Evolutionary conservation across 805 yeast species (phyloP), one percentile per base, ranked within the genome.

Genomic region (Barnettozyma pratensis): DNA sequence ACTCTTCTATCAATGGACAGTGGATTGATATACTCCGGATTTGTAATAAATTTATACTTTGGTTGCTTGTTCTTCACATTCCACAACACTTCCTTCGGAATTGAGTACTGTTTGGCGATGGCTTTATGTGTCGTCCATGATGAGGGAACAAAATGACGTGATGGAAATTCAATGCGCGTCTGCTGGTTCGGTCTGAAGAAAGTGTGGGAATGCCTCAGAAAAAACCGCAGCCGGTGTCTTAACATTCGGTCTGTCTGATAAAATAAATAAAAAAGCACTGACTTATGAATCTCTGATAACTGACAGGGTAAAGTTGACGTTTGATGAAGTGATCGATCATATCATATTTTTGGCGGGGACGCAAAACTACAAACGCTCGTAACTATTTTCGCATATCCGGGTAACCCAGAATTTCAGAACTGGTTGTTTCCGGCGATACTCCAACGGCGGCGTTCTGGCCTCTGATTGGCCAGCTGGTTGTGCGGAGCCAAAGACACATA

Each of bases 1-100:
- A 48, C 25, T 26, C 48, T 42, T 28, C 44, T 11, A 10, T 41
- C 39, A 12, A 41, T 32, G 8, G 34, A 45, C n/a, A 44, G 9
- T 5, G n/a, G 19, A 7, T 44, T 37, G 28, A 48, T 27, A 32
- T 40, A 44, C 19, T 46, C 42, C 26, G 34, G 34, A 8, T 31
- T 31, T 31, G 34, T 19, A 19, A 19, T 19, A 19, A 19, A 19
- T 19, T 19, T 19, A 19, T 19, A 19, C 19, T 19, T 19, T 19
- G 19, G 19, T 19, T 19, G 19, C 19, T 19, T 19, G 19, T 19
- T 19, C 19, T 19, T 19, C 19, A 19, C 19, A 19, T 19, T 19
- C 19, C 19, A 19, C 19, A 19, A 19, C 19, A 19, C 19, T 19
- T 19, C 19, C 19, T 11, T 31, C 34, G 11, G 11, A 31, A 31